A percentile compares a stretch with the other conserved stretches of the same genome.
phyloP scores from a whole-genome alignment of 345 rosid species.

The Tarenaya hassleriana region DNA sequence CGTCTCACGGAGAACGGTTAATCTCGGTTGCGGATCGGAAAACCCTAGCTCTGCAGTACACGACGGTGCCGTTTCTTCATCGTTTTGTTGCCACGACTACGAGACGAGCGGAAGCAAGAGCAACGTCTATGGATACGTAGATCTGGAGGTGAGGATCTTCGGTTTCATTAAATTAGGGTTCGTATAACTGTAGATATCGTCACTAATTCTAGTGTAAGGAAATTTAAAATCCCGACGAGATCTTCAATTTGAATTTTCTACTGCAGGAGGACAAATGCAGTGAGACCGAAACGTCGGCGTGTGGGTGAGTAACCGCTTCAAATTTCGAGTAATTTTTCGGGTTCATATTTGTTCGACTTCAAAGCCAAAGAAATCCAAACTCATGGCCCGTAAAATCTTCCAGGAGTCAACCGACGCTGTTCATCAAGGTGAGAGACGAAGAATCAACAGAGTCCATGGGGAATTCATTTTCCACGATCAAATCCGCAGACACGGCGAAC shows the following conservation, averaged over 20 bases:
- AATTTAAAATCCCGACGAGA: not conserved
- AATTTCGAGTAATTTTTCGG: conserved; percentile 21
- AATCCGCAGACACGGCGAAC: conserved; percentile 25
- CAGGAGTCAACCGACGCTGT: conserved; percentile 31
- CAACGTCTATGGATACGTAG: conserved; percentile 29
- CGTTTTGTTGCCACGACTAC: conserved; percentile 54
- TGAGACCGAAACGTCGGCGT: conserved; percentile 51
- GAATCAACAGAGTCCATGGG: conserved; percentile 12
- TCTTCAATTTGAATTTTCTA: conserved; percentile 9
- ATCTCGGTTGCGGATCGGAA: conserved; percentile 2
- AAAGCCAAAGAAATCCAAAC: too few species aligned
- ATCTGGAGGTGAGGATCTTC: conserved; percentile 44
- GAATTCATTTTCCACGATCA: not conserved
- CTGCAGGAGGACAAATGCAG: conserved; percentile 39
- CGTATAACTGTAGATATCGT: conserved; percentile 17
- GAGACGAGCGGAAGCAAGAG: conserved; percentile 41
- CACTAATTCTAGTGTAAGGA: not conserved
- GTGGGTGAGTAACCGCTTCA: conserved; percentile 23
- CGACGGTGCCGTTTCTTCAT: conserved; percentile 22
- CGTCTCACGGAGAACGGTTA: not conserved
- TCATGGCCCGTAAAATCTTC: too few species aligned
- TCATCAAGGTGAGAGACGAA: conserved; percentile 28
- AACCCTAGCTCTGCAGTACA: conserved; percentile 28
- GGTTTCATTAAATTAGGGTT: conserved; percentile 14
- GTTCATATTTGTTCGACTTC: conserved; percentile 12